Evolutionary conservation across 768 basidiomycete genomes (phyloP).

Genomic region (Clitopilus hobsonii): DNA sequence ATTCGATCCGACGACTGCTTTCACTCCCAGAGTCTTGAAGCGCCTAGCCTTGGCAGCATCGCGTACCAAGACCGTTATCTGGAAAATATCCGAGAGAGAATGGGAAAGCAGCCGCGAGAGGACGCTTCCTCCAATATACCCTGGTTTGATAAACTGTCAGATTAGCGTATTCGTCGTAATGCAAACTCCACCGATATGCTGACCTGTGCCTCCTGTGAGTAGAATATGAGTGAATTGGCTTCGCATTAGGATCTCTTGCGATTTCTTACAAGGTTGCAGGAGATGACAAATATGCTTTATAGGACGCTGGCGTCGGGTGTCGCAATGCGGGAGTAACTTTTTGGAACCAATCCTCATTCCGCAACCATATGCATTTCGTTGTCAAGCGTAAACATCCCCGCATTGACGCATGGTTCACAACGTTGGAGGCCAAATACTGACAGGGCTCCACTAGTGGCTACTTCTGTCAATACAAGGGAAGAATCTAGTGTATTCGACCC

Average conservation of each 20-base stretch:
- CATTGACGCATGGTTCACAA: no score
- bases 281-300: not conserved
- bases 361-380: no score
- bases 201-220: slow-evolving; percentile 45
- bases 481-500: not conserved
- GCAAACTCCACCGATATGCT: slow-evolving; percentile 3
- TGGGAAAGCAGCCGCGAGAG: slow-evolving; percentile 42
- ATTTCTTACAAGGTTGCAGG: not conserved
- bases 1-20: slow-evolving; percentile 34
- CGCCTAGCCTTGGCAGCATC: slow-evolving; percentile 31
- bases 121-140: slow-evolving; percentile 56
- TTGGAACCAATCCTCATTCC: no score
- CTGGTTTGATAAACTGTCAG: slow-evolving; percentile 17
- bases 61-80: slow-evolving; percentile 42
- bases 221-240: slow-evolving; percentile 28
- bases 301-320: not conserved
- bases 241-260: slow-evolving; percentile 4
- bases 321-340: not conserved
- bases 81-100: slow-evolving; percentile 32
- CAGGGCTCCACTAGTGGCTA: not conserved
- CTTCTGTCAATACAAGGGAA: not conserved
- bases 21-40: slow-evolving; percentile 29
- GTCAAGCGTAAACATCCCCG: no score
- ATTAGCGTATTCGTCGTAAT: not conserved
- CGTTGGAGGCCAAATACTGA: not conserved